Evolutionary conservation across 192 early-diverging fungal genomes (phyloP).

Genomic region (Bifiguratus adelaidae): DNA sequence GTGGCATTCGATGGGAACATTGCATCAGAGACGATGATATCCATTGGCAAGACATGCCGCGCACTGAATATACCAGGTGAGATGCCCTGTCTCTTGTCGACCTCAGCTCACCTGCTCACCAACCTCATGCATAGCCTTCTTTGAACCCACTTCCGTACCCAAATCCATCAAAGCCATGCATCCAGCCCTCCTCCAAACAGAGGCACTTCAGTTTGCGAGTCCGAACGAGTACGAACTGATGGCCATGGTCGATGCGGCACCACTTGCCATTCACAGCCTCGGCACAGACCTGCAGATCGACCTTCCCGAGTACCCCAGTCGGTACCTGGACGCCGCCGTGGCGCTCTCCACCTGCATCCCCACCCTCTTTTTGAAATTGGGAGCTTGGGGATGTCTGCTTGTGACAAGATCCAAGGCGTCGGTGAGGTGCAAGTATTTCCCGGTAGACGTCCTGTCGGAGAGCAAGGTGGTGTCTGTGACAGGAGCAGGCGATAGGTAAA

Average conservation of each 20-base stretch:
- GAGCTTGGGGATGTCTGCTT: slow-evolving; percentile 45
- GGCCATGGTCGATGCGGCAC: slow-evolving; percentile 34
- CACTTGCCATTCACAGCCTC: not conserved
- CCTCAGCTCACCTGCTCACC: not conserved
- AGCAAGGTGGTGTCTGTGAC: slow-evolving; percentile 47
- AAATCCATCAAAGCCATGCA: slow-evolving; percentile 50
- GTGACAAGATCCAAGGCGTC: slow-evolving; percentile 1
- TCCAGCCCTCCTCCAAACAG: slow-evolving; percentile 20
- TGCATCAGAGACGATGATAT: slow-evolving; percentile 23
- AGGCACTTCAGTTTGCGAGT: slow-evolving; percentile 39
- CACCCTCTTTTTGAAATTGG: slow-evolving; percentile 56
- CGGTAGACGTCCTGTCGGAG: slow-evolving; percentile 10
- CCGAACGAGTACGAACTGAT: slow-evolving; percentile 67
- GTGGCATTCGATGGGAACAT: slow-evolving; percentile 75
- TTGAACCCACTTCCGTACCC: slow-evolving; percentile 87
- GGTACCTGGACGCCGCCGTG: slow-evolving; percentile 14
- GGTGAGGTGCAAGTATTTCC: slow-evolving; percentile 17
- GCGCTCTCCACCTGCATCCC: slow-evolving; percentile 38
- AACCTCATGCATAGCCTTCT: slow-evolving; percentile 34
- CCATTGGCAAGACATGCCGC: slow-evolving; percentile 26
- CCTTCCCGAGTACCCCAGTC: slow-evolving; percentile 1
- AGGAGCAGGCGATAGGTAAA: slow-evolving; percentile 70
- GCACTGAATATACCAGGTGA: slow-evolving; percentile 29
- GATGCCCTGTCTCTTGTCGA: not conserved
- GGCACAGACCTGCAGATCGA: slow-evolving; percentile 1